Percentiles rank a stretch among this genome's conserved stretches.
phyloP scores from a whole-genome alignment of 306 rosid species.

The Vicia sativa region DNA sequence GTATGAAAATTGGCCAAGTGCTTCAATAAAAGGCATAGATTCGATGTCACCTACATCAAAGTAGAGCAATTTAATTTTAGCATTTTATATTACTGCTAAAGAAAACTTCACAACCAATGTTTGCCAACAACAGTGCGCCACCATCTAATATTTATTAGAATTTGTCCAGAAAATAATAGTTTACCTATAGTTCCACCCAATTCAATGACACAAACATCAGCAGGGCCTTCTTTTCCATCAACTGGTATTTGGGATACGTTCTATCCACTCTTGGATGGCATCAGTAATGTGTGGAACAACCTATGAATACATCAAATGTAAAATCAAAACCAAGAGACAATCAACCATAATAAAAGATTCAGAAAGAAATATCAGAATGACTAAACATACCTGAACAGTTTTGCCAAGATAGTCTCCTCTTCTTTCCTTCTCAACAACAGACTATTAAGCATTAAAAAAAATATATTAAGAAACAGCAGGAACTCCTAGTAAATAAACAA shows the following conservation, averaged over 20 bases:
- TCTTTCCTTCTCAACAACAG: constrained; percentile 75
- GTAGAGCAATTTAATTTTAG: constrained; percentile 12
- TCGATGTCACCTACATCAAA: constrained; percentile 39
- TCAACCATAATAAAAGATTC: constrained; percentile 10
- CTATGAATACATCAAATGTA: constrained; percentile 40
- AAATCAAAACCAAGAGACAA: constrained; percentile 36
- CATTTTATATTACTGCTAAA: background rate
- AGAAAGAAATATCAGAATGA: constrained; percentile 2
- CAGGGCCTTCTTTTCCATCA: constrained; percentile 75
- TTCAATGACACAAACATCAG: constrained; percentile 84
- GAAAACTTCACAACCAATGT: background rate
- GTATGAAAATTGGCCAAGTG: constrained; percentile 44
- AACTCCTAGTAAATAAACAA: constrained; percentile 1
- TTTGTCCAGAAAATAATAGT: constrained; percentile 37
- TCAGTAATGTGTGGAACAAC: constrained; percentile 82
- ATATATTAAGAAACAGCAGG: constrained; percentile 4
- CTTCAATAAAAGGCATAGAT: constrained; percentile 44
- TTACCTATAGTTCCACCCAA: constrained; percentile 88
- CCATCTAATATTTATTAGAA: background rate
- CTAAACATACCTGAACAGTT: constrained; percentile 44
- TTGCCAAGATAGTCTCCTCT: constrained; percentile 79
- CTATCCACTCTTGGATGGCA: constrained; percentile 87
- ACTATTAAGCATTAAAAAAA: constrained; percentile 43
- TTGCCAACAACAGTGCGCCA: background rate
- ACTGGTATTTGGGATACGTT: constrained; percentile 69